phyloP scores from a whole-genome alignment of 257 asterid genomes.

The Henckelia pumila region DNA sequence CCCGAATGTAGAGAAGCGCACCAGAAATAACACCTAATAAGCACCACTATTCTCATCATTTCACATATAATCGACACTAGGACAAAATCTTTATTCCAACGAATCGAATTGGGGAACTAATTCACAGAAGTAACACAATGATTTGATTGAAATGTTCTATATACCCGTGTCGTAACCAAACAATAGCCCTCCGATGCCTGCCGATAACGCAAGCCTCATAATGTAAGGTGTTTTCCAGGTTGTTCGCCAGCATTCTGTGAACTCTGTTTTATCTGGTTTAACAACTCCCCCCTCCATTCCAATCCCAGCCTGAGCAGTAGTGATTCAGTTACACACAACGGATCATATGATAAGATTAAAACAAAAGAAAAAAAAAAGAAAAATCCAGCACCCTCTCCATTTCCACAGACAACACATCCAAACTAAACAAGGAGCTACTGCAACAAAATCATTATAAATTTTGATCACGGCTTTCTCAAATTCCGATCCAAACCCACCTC shows the following conservation, averaged over 20 bases:
- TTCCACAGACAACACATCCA: neutral
- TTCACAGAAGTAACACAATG: neutral
- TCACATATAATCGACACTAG: neutral
- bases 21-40: slow-evolving; percentile 84
- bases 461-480: neutral
- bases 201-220: slow-evolving; percentile 40
- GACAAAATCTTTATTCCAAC: neutral
- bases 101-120: neutral
- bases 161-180: slow-evolving; percentile 26
- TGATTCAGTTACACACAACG: neutral
- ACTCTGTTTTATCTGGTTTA: slow-evolving; percentile 33
- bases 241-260: slow-evolving; percentile 39
- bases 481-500: neutral
- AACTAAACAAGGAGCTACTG: neutral
- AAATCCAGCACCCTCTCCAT: neutral
- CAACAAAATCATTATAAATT: neutral
- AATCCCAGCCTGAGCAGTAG: neutral
- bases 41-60: slow-evolving; percentile 15
- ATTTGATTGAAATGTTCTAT: neutral
- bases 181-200: slow-evolving; percentile 42
- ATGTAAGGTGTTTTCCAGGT: slow-evolving; percentile 38
- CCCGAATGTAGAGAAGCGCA: slow-evolving; percentile 71
- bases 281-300: slow-evolving; percentile 31
- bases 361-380: no score
- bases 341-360: no score